Evolutionary conservation across 441 rosid genomes (phyloP).

Genomic region (Arabidopsis lyrata): DNA sequence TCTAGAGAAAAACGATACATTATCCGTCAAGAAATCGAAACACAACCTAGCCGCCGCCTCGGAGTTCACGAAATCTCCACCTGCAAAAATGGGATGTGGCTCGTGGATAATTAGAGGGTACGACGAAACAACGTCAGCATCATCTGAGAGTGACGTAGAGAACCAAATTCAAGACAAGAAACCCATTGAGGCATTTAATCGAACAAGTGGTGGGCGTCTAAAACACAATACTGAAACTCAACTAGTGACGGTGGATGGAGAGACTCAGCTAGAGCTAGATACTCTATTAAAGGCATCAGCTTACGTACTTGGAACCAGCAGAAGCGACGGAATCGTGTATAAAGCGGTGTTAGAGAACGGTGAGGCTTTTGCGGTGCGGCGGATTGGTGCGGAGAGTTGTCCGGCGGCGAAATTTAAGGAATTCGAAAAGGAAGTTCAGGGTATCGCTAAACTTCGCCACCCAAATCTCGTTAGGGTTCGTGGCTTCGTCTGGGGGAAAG

Average conservation of each 20-base stretch:
- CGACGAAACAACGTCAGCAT: constrained; percentile 45
- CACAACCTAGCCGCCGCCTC: constrained; percentile 5
- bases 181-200: constrained; percentile 16
- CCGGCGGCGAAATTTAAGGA: constrained; percentile 54
- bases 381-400: constrained; percentile 72
- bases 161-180: constrained; percentile 35
- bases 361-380: constrained; percentile 68
- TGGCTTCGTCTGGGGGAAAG: constrained; percentile 84
- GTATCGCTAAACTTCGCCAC: constrained; percentile 66
- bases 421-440: constrained; percentile 67
- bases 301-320: constrained; percentile 61
- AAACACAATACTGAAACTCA: constrained; percentile 39
- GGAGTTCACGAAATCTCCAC: constrained; percentile 41
- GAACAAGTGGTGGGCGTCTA: constrained; percentile 24
- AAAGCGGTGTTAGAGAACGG: constrained; percentile 81
- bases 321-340: constrained; percentile 66
- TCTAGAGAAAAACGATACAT: constrained; percentile 37
- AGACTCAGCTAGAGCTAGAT: constrained; percentile 73
- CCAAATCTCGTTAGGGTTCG: constrained; percentile 71
- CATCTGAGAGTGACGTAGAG: constrained; percentile 62
- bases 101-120: constrained; percentile 60
- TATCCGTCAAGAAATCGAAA: constrained; percentile 19
- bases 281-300: constrained; percentile 79
- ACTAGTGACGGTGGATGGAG: constrained; percentile 68
- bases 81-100: constrained; percentile 44